Conservation (phyloP, 2,329 filamentous ascomycete species). For the Diaporthe citrichinensis region DNA sequence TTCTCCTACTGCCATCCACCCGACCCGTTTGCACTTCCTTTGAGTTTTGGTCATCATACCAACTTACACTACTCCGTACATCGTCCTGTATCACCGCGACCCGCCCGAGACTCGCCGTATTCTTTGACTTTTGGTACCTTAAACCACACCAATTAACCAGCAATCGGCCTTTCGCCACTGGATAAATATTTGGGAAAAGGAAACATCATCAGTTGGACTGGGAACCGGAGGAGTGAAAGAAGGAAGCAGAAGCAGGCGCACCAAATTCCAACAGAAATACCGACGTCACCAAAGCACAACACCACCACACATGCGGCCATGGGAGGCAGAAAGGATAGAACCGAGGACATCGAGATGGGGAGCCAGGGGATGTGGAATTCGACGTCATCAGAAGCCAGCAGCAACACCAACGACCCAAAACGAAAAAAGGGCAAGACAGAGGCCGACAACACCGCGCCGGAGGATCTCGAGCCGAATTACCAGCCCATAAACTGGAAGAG, state of each 20-base stretch:
- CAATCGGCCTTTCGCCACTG: neutral
- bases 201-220: neutral
- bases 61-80: constrained; percentile 1
- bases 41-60: constrained; percentile 23
- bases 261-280: neutral
- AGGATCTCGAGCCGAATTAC: constrained; percentile 50
- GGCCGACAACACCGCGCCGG: constrained; percentile 21
- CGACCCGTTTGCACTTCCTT: neutral
- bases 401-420: constrained; percentile 32
- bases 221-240: neutral
- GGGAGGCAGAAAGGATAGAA: constrained; percentile 37
- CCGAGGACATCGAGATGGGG: constrained; percentile 40
- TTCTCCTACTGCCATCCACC: constrained; percentile 1
- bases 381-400: constrained; percentile 33
- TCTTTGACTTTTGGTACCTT: neutral
- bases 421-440: constrained; percentile 25
- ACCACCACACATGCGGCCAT: constrained; percentile 40
- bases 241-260: neutral
- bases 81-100: neutral
- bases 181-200: neutral
- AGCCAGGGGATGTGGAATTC: constrained; percentile 34
- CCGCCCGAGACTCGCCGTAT: constrained; percentile 3
- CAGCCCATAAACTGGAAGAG: constrained; percentile 53
- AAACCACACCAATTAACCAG: neutral
- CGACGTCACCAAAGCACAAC: neutral